Base-by-base conservation (phyloP, 495 filamentous ascomycete genomes). In the Penicillium paradoxum region DNA sequence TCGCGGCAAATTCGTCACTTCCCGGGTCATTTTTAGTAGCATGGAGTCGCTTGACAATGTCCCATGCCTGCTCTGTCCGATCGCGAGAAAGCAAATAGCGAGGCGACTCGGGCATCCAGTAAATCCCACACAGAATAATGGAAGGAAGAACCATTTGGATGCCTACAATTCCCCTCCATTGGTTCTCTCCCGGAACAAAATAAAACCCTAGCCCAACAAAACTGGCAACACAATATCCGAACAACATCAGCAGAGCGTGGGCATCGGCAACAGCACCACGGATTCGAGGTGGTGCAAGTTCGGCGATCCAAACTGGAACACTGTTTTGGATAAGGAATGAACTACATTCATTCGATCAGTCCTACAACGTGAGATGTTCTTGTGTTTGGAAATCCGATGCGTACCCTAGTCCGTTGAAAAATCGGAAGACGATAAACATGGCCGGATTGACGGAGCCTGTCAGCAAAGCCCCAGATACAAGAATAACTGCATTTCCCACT, bases 71-170 rank as follows among this genome's bases (percentile, higher is more conserved):
- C 19, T 54, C 52, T 3, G 25, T 13, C 2, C 37, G 41, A 41
- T 49, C 42, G 11, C 32, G 22, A 2, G 34, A 38, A 18, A 41
- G 10, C 19, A 54, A 11, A 24, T 24, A 54, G 6, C 52, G 44
- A n/a, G 41, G 52, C 13, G 43, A 54, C 36, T 54, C 42, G n/a
- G 52, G 52, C 18, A 54, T 42, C 22, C 22, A 51, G 22, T 42
- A 51, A 15, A 51, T 33, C 4, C 37, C 37, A 24, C 25, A 34
- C 4, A 51, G 11, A 14, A 42, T 42, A 3, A 43, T 43, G n/a
- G 40, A 19, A 1, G 40, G 40, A 15, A 43, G 19, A 2, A 43
- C 22, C 40, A 43, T 43, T 8, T 43, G 40, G 4, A 43, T 25
- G 5, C 40, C 40, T 3, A 43, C 40, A 3, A 43, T 43, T 15